Evolutionary conservation across 352 stramenopile genomes (phyloP).

Genomic region (Saprolegnia parasitica): DNA sequence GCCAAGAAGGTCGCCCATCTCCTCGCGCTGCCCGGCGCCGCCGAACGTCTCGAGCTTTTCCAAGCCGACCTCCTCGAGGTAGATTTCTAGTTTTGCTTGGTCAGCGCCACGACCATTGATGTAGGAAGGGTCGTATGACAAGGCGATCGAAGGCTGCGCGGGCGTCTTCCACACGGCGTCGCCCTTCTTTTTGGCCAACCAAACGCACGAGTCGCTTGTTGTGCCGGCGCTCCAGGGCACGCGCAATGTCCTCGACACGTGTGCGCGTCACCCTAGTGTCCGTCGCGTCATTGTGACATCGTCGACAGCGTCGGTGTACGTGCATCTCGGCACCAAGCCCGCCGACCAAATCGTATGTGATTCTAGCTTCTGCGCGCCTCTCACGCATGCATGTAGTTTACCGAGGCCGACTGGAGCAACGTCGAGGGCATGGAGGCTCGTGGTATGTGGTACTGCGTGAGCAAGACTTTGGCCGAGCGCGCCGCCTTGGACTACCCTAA

Average conservation of each 20-base stretch:
- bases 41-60: slow-evolving; percentile 34
- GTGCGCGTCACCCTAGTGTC: slow-evolving; percentile 29
- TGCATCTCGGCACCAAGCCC: slow-evolving; percentile 22
- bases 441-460: slow-evolving; percentile 30
- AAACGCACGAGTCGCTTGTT: slow-evolving; percentile 29
- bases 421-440: slow-evolving; percentile 27
- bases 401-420: slow-evolving; percentile 28
- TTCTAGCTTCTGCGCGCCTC: neutral
- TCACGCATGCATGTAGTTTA: slow-evolving; percentile 6
- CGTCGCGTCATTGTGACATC: slow-evolving; percentile 34
- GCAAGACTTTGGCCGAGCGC: slow-evolving; percentile 30
- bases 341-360: slow-evolving; percentile 13
- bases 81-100: neutral
- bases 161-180: slow-evolving; percentile 31
- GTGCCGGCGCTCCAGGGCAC: slow-evolving; percentile 30
- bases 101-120: neutral
- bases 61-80: slow-evolving; percentile 33
- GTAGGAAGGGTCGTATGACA: slow-evolving; percentile 33
- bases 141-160: slow-evolving; percentile 32
- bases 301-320: slow-evolving; percentile 33
- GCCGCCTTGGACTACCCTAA: slow-evolving; percentile 25
- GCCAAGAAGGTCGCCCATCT: slow-evolving; percentile 29
- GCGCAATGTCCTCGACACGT: slow-evolving; percentile 25
- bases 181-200: slow-evolving; percentile 33
- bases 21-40: slow-evolving; percentile 21